Evolutionary conservation across 345 rosid species (phyloP), one percentile per base, ranked within the genome.

Genomic region (Melaleuca alternifolia): DNA sequence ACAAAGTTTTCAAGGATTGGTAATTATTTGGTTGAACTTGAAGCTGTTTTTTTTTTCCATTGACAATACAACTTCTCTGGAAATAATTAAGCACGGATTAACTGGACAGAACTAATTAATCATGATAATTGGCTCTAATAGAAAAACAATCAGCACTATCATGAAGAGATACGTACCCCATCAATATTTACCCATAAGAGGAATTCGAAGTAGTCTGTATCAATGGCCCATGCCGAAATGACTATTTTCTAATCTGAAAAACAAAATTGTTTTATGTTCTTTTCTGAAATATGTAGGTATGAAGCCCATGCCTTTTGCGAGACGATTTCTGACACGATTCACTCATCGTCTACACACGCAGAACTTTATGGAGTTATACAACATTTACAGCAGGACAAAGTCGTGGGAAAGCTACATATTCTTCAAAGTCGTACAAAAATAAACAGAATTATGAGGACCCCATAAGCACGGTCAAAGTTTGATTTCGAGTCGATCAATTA

Each of bases 41-140:
- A 62, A 62, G 14, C 41, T 14, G 3, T 54, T 14, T 54, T 24
- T 62, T 62, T 62, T 62, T 20, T 28, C 76, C 3, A 62, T 62
- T 30, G 15, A 62, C 7, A 62, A 62, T 59, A 62, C 9, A 62
- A 61, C 75, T 30, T 62, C 76, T 15, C 28, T 28, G 3, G 76
- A 30, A 62, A 28, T 3, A 62, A 62, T 62, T 28, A 57, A 11
- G 65, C 11, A 5, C 0, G 65, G 14, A 2, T 59, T 15, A 11
- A 59, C 8, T 59, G 12, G 0, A 12, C 33, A 57, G 0, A 0
- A 13, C 33, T 26, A 0, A 6, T 2, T 57, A 51, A 26, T 57
- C 13, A 57, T 57, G 0, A 57, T 26, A 57, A 24, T 59, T 59
- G 65, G 33, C 28, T 59, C 33, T 11, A 26, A n/a, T 56, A 24